Evolutionary conservation across 1,284 basidiomycete genomes (phyloP).

Genomic region (Marasmius oreades): DNA sequence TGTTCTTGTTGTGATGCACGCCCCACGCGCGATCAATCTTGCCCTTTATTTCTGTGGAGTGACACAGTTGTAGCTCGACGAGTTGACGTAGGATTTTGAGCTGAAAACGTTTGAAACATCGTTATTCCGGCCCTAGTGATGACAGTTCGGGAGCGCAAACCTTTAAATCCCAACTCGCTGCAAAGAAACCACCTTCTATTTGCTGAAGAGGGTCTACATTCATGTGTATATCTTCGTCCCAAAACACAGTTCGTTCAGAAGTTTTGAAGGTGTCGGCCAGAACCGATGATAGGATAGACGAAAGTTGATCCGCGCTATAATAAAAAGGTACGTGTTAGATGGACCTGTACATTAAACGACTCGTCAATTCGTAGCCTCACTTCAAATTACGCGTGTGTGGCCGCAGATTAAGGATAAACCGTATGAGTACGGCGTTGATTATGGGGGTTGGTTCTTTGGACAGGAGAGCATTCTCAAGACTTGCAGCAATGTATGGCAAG

Average conservation of each 20-base stretch:
- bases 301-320: slow-evolving; percentile 69
- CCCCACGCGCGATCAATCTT: slow-evolving; percentile 81
- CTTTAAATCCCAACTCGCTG: slow-evolving; percentile 73
- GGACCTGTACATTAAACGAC: slow-evolving; percentile 19
- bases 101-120: slow-evolving; percentile 32
- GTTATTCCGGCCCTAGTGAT: slow-evolving; percentile 15
- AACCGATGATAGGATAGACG: slow-evolving; percentile 60
- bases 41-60: slow-evolving; percentile 62
- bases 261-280: slow-evolving; percentile 69
- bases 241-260: slow-evolving; percentile 70
- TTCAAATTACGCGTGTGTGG: slow-evolving; percentile 83
- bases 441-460: slow-evolving; percentile 65
- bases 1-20: slow-evolving; percentile 75
- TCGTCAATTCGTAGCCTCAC: slow-evolving; percentile 43
- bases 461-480: slow-evolving; percentile 74
- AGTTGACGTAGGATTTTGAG: slow-evolving; percentile 75
- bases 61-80: slow-evolving; percentile 72
- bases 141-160: slow-evolving; percentile 38
- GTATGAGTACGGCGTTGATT: slow-evolving; percentile 63
- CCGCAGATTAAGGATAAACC: slow-evolving; percentile 74
- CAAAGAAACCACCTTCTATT: slow-evolving; percentile 65
- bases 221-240: slow-evolving; percentile 59
- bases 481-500: slow-evolving; percentile 29
- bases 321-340: slow-evolving; percentile 29
- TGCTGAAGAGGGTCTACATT: slow-evolving; percentile 71